These are phyloP conservation scores for Fusarium palustre DNA, from an alignment of 2,329 filamentous ascomycete genomes.

Conservation along the genomic window DNA sequence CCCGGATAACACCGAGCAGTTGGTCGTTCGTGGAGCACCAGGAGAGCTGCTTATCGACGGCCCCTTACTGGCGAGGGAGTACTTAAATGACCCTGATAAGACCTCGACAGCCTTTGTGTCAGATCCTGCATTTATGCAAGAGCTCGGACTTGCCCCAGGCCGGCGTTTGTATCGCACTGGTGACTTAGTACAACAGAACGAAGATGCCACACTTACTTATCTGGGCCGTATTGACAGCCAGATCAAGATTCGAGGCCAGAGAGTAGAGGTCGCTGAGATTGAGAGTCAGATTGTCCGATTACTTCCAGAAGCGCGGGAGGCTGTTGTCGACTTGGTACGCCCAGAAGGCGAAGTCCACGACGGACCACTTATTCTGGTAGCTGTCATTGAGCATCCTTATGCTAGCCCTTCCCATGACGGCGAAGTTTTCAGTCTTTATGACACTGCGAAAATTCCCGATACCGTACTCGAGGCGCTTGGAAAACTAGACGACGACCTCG, in stretches of 20 bases:
- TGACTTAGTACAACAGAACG: background rate
- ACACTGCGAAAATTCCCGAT: background rate
- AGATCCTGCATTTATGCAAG: background rate
- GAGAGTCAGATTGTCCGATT: background rate
- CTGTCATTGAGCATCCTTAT: conserved; percentile 1
- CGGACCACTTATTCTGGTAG: background rate
- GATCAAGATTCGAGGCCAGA: conserved; percentile 6
- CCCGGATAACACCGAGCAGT: background rate
- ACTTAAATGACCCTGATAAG: conserved; percentile 1
- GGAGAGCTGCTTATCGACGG: conserved; percentile 4
- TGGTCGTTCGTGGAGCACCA: background rate
- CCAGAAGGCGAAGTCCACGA: background rate
- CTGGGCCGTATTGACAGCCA: background rate
- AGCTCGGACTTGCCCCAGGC: background rate
- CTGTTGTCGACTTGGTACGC: background rate
- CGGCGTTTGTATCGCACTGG: background rate
- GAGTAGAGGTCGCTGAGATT: background rate
- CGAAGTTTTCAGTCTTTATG: background rate
- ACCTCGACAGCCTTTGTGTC: background rate
- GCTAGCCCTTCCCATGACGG: background rate
- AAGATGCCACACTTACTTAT: background rate
- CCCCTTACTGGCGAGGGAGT: conserved; percentile 1
- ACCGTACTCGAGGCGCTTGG: background rate
- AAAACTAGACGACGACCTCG: background rate
- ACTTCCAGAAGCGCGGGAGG: background rate